A percentile compares a stretch with the other conserved stretches of the same genome.
phyloP scores from a whole-genome alignment of 2,329 filamentous ascomycete genomes.

The Coniochaeta sp. region DNA sequence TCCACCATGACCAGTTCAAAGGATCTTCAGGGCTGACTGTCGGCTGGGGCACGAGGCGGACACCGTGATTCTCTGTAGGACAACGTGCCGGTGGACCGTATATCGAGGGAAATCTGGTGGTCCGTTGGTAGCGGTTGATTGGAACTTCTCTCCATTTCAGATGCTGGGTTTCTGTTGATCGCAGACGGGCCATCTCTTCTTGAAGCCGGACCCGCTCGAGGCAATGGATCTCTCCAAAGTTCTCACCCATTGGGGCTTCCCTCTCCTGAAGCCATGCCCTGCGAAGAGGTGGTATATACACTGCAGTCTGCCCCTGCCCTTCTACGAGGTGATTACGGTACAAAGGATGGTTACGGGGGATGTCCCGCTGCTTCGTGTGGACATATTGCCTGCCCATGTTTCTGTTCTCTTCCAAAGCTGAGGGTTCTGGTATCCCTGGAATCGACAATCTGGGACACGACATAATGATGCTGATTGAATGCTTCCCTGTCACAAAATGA shows the following conservation, averaged over 20 bases:
- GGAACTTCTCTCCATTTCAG: not conserved
- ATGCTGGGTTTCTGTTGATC: not conserved
- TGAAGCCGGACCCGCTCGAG: not conserved
- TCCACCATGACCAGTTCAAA: conserved; percentile 12
- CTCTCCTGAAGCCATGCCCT: not conserved
- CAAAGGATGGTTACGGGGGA: not conserved
- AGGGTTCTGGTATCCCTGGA: not conserved
- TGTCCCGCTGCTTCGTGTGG: not conserved
- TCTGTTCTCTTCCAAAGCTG: not conserved
- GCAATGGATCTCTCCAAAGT: not conserved
- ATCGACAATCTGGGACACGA: not conserved
- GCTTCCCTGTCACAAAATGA: not conserved
- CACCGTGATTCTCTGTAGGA: not conserved
- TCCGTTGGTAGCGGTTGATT: not conserved
- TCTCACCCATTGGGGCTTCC: not conserved
- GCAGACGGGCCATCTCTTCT: not conserved
- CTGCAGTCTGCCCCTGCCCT: not conserved
- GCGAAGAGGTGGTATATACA: not conserved
- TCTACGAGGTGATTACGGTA: not conserved
- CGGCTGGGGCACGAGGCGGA: not conserved
- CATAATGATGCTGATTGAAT: not conserved
- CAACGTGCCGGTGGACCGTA: not conserved
- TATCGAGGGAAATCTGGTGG: not conserved
- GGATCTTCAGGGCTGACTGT: conserved; percentile 9
- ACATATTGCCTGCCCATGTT: not conserved